Percentiles rank a stretch among this genome's conserved stretches.
phyloP scores from a whole-genome alignment of 441 rosid genomes.

The Metrosideros polymorpha region DNA sequence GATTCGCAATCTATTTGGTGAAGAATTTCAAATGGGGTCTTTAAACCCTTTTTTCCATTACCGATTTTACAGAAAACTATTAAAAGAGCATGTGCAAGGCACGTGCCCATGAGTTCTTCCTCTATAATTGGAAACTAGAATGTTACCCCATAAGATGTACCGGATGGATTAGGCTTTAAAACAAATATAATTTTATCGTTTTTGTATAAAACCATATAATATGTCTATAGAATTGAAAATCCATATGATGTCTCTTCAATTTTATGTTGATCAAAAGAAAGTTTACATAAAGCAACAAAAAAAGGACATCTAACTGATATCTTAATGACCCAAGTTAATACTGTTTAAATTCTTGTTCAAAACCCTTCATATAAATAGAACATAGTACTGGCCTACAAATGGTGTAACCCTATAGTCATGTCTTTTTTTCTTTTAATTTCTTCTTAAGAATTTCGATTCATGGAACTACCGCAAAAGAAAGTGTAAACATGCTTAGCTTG shows the following conservation, averaged over 20 bases:
- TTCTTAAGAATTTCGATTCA: not conserved
- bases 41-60: too few relatives aligned
- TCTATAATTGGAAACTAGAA: too few relatives aligned
- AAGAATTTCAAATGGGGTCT: too few relatives aligned
- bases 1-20: too few relatives aligned
- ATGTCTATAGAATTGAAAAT: not conserved
- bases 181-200: not conserved
- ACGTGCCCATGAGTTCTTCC: too few relatives aligned
- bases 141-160: too few relatives aligned
- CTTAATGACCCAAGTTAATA: not conserved
- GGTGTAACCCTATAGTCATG: not conserved
- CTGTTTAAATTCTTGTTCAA: too few relatives aligned
- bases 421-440: not conserved
- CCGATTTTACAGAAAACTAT: too few relatives aligned
- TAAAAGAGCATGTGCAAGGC: too few relatives aligned
- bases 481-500: not conserved
- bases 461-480: not conserved
- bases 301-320: not conserved
- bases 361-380: too few relatives aligned
- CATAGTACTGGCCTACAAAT: too few relatives aligned
- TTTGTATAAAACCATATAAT: not conserved
- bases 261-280: not conserved
- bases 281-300: not conserved
- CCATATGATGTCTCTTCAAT: not conserved
- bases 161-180: not conserved